These are phyloP conservation scores for Microascus cirrosus DNA, from an alignment of 2,329 filamentous ascomycete genomes.

Conservation along the genomic window DNA sequence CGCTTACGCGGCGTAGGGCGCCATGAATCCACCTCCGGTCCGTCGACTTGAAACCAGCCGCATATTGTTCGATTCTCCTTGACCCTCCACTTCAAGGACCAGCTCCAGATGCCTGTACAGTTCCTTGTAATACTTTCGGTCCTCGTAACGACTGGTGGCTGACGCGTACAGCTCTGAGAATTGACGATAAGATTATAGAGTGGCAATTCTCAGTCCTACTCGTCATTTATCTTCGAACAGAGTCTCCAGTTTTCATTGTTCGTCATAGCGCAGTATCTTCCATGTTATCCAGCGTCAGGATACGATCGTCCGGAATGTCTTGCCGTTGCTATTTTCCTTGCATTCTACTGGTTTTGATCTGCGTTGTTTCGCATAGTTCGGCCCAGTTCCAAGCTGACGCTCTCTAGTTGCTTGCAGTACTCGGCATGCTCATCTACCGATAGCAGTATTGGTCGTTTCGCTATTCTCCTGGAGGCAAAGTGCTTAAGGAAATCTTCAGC, in stretches of 20 bases:
- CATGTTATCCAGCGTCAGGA: constrained; percentile 5
- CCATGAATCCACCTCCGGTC: no score
- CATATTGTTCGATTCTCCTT: no score
- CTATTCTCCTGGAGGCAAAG: constrained; percentile 1
- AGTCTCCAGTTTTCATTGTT: constrained; percentile 4
- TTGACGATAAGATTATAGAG: constrained; percentile 11
- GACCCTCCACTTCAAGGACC: no score
- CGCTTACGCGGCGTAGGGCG: no score
- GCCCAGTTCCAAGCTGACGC: constrained; percentile 11
- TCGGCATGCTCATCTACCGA: constrained; percentile 10
- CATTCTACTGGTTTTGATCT: constrained; percentile 13
- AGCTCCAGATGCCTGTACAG: no score
- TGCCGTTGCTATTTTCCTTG: constrained; percentile 13
- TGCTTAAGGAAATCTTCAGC: background rate
- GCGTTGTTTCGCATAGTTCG: constrained; percentile 10
- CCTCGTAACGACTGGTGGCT: constrained; percentile 15
- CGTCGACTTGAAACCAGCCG: no score
- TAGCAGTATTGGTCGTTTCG: constrained; percentile 5
- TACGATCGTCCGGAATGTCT: background rate
- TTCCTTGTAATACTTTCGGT: constrained; percentile 14
- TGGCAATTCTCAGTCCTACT: constrained; percentile 10
- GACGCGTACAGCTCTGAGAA: constrained; percentile 15
- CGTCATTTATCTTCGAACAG: background rate
- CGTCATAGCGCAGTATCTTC: constrained; percentile 11
- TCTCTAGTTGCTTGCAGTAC: constrained; percentile 9